These are phyloP conservation scores for Fusarium nematophilum DNA, from an alignment of 2,329 filamentous ascomycete species.

Conservation along the genomic window DNA sequence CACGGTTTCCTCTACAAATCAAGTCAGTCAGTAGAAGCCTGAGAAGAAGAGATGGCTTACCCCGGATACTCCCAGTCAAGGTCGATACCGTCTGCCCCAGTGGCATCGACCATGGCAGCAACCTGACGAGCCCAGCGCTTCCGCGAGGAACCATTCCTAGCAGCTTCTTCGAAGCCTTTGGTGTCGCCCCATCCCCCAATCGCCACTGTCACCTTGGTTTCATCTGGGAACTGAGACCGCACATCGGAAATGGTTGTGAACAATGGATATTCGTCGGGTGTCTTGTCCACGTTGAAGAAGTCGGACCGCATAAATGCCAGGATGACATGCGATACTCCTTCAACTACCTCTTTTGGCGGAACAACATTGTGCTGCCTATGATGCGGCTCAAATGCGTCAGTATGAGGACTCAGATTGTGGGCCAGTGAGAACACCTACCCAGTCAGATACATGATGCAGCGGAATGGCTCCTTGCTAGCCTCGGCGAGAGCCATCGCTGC, in stretches of 20 bases:
- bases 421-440: constrained; percentile 49
- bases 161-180: constrained; percentile 69
- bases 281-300: constrained; percentile 59
- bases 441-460: constrained; percentile 62
- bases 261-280: constrained; percentile 58
- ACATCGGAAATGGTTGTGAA: constrained; percentile 63
- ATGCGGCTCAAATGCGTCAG: constrained; percentile 25
- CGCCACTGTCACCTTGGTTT: constrained; percentile 74
- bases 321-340: constrained; percentile 66
- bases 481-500: background rate
- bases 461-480: constrained; percentile 20
- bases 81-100: constrained; percentile 73
- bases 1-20: constrained; percentile 69
- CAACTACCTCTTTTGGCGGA: constrained; percentile 52
- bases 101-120: constrained; percentile 68
- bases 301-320: constrained; percentile 68
- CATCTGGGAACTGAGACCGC: constrained; percentile 59
- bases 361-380: constrained; percentile 61
- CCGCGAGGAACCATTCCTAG: constrained; percentile 62
- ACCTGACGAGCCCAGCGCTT: constrained; percentile 73
- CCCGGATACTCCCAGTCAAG: constrained; percentile 75
- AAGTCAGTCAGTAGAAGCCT: background rate
- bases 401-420: background rate
- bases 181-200: constrained; percentile 82
- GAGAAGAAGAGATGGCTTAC: constrained; percentile 40